These are phyloP conservation scores for Colletotrichum truncatum DNA, from an alignment of 2,329 filamentous ascomycete species.

Conservation along the genomic window DNA sequence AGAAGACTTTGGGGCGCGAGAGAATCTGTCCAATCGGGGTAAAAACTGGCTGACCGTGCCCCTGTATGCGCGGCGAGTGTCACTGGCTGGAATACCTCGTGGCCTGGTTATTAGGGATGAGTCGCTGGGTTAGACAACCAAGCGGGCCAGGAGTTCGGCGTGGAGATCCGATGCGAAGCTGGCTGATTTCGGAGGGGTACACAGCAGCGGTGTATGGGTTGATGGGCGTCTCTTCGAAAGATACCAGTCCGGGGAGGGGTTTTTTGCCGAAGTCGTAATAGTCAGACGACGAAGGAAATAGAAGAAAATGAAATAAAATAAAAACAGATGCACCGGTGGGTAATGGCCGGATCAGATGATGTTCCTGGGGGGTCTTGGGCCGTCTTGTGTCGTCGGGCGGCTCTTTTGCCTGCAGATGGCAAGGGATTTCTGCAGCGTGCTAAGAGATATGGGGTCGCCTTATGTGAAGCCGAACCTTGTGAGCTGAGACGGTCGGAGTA, in stretches of 20 bases:
- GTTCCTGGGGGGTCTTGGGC: constrained; percentile 1
- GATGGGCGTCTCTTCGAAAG: not conserved
- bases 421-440: constrained; percentile 22
- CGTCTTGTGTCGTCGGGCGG: constrained; percentile 19
- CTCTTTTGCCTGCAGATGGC: constrained; percentile 20
- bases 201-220: constrained; percentile 25
- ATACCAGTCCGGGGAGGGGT: not conserved
- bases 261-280: not conserved
- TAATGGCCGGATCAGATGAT: constrained; percentile 24
- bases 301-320: not conserved
- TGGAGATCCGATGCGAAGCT: constrained; percentile 26
- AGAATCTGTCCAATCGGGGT: constrained; percentile 26
- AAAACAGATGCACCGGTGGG: constrained; percentile 23
- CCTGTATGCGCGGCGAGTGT: constrained; percentile 8
- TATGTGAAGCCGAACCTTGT: constrained; percentile 28
- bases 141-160: constrained; percentile 16
- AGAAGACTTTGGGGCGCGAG: no score
- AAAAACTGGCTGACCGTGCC: constrained; percentile 20
- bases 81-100: constrained; percentile 10
- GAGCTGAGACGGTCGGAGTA: constrained; percentile 19
- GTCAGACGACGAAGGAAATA: not conserved
- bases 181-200: constrained; percentile 9
- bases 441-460: constrained; percentile 15
- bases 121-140: not conserved
- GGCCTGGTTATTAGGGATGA: constrained; percentile 2